Conservation (phyloP, 2,329 filamentous ascomycete genomes). For the Cytospora chrysosperma region DNA sequence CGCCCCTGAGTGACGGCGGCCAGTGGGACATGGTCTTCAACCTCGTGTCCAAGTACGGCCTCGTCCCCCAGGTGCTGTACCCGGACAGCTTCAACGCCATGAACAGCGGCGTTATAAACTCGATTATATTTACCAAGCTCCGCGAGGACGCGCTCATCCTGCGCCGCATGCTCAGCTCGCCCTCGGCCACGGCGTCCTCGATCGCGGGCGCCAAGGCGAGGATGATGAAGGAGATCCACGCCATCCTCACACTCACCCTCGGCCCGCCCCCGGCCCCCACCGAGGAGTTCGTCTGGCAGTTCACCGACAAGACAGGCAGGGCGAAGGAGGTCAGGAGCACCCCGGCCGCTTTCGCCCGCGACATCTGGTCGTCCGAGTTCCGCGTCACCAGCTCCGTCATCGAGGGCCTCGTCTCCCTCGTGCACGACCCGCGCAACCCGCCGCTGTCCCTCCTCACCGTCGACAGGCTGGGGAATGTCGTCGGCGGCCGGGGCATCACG, state of each 20-base stretch:
- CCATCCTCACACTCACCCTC: slow-evolving; percentile 78
- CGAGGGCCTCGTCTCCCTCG: slow-evolving; percentile 72
- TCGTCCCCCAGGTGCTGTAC: slow-evolving; percentile 80
- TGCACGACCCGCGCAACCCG: slow-evolving; percentile 80
- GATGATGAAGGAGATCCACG: slow-evolving; percentile 78
- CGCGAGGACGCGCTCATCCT: slow-evolving; percentile 80
- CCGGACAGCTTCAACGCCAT: slow-evolving; percentile 79
- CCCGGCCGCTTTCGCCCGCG: slow-evolving; percentile 69
- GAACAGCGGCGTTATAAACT: slow-evolving; percentile 68
- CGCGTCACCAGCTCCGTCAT: slow-evolving; percentile 61
- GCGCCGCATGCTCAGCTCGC: slow-evolving; percentile 51
- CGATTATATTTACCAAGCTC: slow-evolving; percentile 77
- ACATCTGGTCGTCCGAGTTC: slow-evolving; percentile 61
- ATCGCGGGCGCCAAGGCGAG: slow-evolving; percentile 60
- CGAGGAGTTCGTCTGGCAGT: slow-evolving; percentile 76
- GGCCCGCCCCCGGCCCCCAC: slow-evolving; percentile 73
- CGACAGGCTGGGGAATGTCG: slow-evolving; percentile 75
- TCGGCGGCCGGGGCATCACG: slow-evolving; percentile 70
- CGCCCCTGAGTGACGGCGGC: slow-evolving; percentile 76
- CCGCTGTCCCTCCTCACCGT: slow-evolving; percentile 74
- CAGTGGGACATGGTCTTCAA: slow-evolving; percentile 94
- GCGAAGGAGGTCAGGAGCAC: slow-evolving; percentile 63
- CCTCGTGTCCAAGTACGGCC: slow-evolving; percentile 80
- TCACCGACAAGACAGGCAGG: slow-evolving; percentile 66
- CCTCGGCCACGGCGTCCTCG: slow-evolving; percentile 35